A percentile compares a stretch with the other conserved stretches of the same genome.
phyloP scores from a whole-genome alignment of 2,329 filamentous ascomycete species.

The Hymenoscyphus infarciens region DNA sequence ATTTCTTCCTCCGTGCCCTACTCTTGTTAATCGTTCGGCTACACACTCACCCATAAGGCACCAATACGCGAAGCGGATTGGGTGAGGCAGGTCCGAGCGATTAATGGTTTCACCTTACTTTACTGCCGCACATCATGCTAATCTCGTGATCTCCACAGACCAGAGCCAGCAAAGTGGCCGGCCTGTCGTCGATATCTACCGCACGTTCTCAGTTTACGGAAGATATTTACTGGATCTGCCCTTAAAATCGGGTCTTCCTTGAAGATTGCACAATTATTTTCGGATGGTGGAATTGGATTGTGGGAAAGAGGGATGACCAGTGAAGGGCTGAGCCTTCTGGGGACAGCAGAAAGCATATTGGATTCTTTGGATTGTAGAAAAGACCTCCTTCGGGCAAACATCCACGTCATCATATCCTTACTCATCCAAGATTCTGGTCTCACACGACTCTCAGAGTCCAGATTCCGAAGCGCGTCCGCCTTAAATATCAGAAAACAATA shows the following conservation, averaged over 20 bases:
- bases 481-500: not conserved
- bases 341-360: not conserved
- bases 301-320: not conserved
- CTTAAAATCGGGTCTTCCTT: not conserved
- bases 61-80: too few relatives aligned
- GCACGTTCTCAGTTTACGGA: constrained; percentile 6
- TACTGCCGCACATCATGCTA: too few relatives aligned
- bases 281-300: not conserved
- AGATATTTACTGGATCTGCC: not conserved
- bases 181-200: constrained; percentile 8
- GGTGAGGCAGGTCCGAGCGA: too few relatives aligned
- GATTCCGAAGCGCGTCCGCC: not conserved
- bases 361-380: not conserved
- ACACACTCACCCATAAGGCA: too few relatives aligned
- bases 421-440: not conserved
- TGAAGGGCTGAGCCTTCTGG: not conserved
- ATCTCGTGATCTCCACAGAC: not conserved
- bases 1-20: too few relatives aligned
- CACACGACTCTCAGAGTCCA: not conserved
- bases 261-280: not conserved
- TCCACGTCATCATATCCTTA: not conserved
- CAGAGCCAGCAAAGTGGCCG: constrained; percentile 12
- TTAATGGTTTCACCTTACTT: too few relatives aligned
- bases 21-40: too few relatives aligned
- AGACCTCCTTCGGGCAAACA: not conserved